These are phyloP conservation scores for Pyrenochaeta sp. DNA, from an alignment of 2,329 filamentous ascomycete species.

Conservation along the genomic window DNA sequence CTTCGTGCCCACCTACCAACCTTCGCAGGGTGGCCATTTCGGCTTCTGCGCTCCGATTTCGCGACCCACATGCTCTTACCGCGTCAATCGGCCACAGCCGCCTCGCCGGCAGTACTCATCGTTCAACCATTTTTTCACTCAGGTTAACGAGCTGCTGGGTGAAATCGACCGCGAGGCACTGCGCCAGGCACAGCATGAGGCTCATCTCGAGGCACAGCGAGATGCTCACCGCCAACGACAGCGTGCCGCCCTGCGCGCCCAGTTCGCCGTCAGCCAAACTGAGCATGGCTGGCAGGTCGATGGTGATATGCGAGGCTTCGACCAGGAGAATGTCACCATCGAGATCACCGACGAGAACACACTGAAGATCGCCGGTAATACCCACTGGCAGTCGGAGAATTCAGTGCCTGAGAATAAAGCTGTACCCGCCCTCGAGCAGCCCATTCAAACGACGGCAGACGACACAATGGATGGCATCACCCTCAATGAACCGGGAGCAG, in stretches of 20 bases:
- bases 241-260: conserved; percentile 35
- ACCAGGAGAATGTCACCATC: conserved; percentile 46
- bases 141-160: conserved; percentile 43
- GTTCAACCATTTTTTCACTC: conserved; percentile 43
- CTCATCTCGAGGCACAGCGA: conserved; percentile 39
- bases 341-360: conserved; percentile 46
- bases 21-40: conserved; percentile 39
- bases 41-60: conserved; percentile 32
- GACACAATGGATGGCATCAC: conserved; percentile 27
- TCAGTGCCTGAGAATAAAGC: conserved; percentile 8
- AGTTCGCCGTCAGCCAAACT: conserved; percentile 41
- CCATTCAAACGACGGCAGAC: conserved; percentile 3
- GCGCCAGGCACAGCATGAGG: conserved; percentile 26
- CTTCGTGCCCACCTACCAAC: conserved; percentile 41
- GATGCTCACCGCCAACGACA: conserved; percentile 39
- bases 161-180: conserved; percentile 37
- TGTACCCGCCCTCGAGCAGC: neutral
- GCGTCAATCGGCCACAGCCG: conserved; percentile 22
- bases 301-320: conserved; percentile 43
- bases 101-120: conserved; percentile 32
- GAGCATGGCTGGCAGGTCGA: conserved; percentile 44
- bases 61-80: conserved; percentile 29
- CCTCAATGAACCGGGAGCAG: conserved; percentile 27
- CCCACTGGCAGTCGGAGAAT: conserved; percentile 30
- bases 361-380: conserved; percentile 43